These are phyloP conservation scores for Cyberlindnera suaveolens DNA, from an alignment of 805 yeast genomes.

Conservation along the genomic window DNA sequence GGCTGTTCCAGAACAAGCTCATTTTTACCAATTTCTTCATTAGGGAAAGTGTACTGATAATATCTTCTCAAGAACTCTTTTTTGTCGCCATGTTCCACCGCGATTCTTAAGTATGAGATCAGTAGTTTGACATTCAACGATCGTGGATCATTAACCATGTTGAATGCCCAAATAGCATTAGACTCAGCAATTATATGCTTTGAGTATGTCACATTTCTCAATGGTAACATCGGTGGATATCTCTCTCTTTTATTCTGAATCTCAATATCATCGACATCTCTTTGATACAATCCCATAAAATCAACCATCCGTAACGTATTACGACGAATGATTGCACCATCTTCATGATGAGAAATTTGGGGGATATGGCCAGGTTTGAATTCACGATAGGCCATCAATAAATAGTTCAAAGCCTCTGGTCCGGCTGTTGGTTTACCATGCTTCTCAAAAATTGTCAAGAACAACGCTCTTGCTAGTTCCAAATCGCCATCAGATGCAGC, in stretches of 20 bases:
- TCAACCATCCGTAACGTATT: conserved; percentile 40
- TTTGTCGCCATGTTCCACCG: conserved; percentile 30
- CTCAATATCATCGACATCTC: conserved; percentile 7
- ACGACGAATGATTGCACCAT: conserved; percentile 41
- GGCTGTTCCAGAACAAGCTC: conserved; percentile 11
- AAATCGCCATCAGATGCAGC: conserved; percentile 81
- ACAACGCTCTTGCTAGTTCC: conserved; percentile 62
- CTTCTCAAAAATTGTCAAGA: conserved; percentile 37
- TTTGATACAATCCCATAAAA: conserved; percentile 25
- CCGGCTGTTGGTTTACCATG: conserved; percentile 2
- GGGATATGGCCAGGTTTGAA: conserved; percentile 27
- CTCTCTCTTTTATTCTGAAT: conserved; percentile 14
- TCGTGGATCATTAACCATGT: conserved; percentile 37
- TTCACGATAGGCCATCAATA: conserved; percentile 46
- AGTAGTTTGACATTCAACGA: conserved; percentile 37
- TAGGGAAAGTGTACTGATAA: conserved; percentile 30
- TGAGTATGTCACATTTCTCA: conserved; percentile 32
- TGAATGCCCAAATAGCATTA: conserved; percentile 64
- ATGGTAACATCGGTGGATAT: conserved; percentile 67
- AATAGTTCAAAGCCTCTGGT: conserved; percentile 23
- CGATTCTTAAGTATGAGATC: conserved; percentile 46
- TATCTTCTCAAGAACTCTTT: conserved; percentile 31
- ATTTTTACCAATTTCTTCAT: conserved; percentile 10
- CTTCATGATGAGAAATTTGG: conserved; percentile 33
- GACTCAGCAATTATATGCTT: conserved; percentile 63